Conservation (phyloP, 2,329 filamentous ascomycete species). For the Colletotrichum zoysiae region DNA sequence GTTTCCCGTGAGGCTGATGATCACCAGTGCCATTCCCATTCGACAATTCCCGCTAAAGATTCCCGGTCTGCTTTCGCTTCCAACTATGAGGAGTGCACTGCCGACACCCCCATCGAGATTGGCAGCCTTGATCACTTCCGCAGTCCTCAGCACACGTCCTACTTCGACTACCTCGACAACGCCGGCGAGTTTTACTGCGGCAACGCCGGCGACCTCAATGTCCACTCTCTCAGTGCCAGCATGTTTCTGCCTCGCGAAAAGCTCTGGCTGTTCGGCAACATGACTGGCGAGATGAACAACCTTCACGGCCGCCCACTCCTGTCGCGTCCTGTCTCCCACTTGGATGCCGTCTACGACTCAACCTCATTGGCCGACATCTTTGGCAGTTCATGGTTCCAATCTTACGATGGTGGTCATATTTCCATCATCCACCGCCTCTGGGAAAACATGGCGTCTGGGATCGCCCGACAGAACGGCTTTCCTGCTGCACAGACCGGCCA, state of each 20-base stretch:
- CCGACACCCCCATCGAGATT: conserved; percentile 68
- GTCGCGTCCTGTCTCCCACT: not conserved
- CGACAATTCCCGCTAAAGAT: conserved; percentile 47
- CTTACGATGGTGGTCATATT: conserved; percentile 56
- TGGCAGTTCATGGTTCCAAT: conserved; percentile 56
- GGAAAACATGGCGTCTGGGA: conserved; percentile 16
- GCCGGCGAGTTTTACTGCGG: conserved; percentile 63
- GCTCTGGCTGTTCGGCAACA: conserved; percentile 53
- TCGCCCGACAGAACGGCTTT: conserved; percentile 44
- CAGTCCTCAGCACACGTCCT: conserved; percentile 58
- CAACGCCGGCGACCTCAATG: conserved; percentile 60
- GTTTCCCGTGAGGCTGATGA: conserved; percentile 24
- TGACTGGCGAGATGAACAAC: conserved; percentile 46
- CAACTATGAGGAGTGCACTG: conserved; percentile 63
- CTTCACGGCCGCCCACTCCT: conserved; percentile 27
- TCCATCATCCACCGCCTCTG: conserved; percentile 27
- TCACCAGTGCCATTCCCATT: conserved; percentile 23
- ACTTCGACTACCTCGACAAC: conserved; percentile 64
- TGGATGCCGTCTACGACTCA: not conserved
- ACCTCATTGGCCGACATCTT: conserved; percentile 22
- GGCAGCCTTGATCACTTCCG: conserved; percentile 65
- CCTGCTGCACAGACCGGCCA: conserved; percentile 53
- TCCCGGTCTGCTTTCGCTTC: conserved; percentile 51
- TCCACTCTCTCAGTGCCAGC: conserved; percentile 67
- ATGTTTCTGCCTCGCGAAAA: conserved; percentile 65